Evolutionary conservation across 2,329 filamentous ascomycete species (phyloP), one percentile per base, ranked within the genome.

Genomic region (Dissoconium aciculare): DNA sequence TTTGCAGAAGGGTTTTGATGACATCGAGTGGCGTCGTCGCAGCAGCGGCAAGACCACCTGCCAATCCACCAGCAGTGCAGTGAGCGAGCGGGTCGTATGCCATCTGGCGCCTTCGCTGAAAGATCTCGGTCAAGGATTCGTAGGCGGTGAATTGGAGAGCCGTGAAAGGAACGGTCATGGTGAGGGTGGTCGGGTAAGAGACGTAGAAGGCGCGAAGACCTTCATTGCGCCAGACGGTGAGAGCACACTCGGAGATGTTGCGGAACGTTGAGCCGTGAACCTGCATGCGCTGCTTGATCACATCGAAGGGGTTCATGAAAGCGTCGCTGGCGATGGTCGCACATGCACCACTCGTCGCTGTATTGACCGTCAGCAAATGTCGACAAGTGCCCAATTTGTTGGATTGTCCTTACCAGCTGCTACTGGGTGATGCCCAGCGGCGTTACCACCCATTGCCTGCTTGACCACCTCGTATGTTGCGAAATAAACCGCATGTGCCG

Each of bases 241-340:
- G 73, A 34, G 87, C 87, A 64, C 89, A 98, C 53, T 94, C 78
- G 34, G 68, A 55, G 59, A 95, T 77, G 13, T 79, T 84, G 47
- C 76, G 78, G 62, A 95, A 93, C 43, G 75, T 74, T n/a, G 87
- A 95, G 50, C 89, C 80, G 54, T 93, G 82, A 36, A 98, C 80
- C 58, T 98, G 89, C 89, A 98, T 98, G 48, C 89, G 81, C 58
- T 98, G 89, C 62, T 98, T 98, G 64, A 98, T 93, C 39, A 98
- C 89, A 62, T 98, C 89, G 55, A 98, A 98, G 13, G 89, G 89
- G 53, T 95, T 98, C 89, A 98, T 98, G 43, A 98, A 73, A 32
- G 89, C 89, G 64, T 98, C 89, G 55, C 85, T 94, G 19, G 87
- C 82, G 54, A 95, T 94, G 5, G 89, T 95, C 42, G 89, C 89